Evolutionary conservation across 495 filamentous ascomycete genomes (phyloP).

Genomic region (Hyaloscypha hepaticicola): DNA sequence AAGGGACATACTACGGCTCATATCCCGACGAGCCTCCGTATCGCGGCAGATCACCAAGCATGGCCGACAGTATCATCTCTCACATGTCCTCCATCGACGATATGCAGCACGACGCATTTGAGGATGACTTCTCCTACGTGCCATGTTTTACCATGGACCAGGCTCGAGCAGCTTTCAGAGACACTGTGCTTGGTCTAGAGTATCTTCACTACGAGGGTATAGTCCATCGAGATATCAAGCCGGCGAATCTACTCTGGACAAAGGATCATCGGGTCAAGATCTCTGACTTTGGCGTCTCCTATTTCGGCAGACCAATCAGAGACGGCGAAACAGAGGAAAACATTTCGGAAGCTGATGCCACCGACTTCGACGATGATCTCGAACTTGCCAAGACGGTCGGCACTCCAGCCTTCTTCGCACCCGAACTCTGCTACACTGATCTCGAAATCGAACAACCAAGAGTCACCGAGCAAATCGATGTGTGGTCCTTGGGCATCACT

Average conservation of each 20-base stretch:
- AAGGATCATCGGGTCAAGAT: slow-evolving; percentile 89
- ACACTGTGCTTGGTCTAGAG: slow-evolving; percentile 90
- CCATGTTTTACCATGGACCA: slow-evolving; percentile 85
- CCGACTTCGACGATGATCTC: slow-evolving; percentile 83
- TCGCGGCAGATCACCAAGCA: slow-evolving; percentile 58
- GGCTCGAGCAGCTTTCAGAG: slow-evolving; percentile 84
- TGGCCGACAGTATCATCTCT: slow-evolving; percentile 60
- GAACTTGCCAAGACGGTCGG: slow-evolving; percentile 97
- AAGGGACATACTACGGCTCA: slow-evolving; percentile 73
- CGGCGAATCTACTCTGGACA: slow-evolving; percentile 92
- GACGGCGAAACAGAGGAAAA: slow-evolving; percentile 76
- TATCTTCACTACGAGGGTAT: slow-evolving; percentile 97
- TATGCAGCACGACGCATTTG: slow-evolving; percentile 54
- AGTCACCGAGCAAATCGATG: slow-evolving; percentile 73
- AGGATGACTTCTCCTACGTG: slow-evolving; percentile 87
- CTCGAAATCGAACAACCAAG: slow-evolving; percentile 47
- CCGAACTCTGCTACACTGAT: slow-evolving; percentile 91
- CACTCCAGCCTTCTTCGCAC: slow-evolving; percentile 96
- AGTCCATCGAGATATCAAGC: slow-evolving; percentile 98
- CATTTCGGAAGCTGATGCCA: slow-evolving; percentile 77
- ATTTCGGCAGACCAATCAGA: slow-evolving; percentile 80
- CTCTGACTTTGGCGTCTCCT: slow-evolving; percentile 99
- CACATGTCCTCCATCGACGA: slow-evolving; percentile 58
- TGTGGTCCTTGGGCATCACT: slow-evolving; percentile 96
- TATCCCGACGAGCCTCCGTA: slow-evolving; percentile 56